These are phyloP conservation scores for Talaromyces islandicus DNA, from an alignment of 2,329 filamentous ascomycete genomes.

Conservation along the genomic window DNA sequence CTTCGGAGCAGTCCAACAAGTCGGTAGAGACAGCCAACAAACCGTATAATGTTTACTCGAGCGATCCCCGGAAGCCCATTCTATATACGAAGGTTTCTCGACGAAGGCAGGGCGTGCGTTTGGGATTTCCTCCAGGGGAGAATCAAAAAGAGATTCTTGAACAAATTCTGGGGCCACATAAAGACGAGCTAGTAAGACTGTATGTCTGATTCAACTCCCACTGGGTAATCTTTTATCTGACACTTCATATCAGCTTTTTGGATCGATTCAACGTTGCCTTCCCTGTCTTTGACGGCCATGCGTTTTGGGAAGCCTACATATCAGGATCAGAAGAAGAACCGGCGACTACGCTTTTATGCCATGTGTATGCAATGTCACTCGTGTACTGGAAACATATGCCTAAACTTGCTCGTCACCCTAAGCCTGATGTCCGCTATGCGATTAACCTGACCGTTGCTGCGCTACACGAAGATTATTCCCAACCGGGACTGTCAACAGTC, in stretches of 20 bases:
- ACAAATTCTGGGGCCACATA: slow-evolving; percentile 53
- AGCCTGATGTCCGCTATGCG: slow-evolving; percentile 55
- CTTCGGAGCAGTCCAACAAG: slow-evolving; percentile 33
- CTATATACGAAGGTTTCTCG: slow-evolving; percentile 46
- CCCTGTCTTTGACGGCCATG: slow-evolving; percentile 52
- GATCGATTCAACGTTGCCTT: slow-evolving; percentile 55
- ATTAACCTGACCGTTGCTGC: slow-evolving; percentile 59
- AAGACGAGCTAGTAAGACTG: slow-evolving; percentile 46
- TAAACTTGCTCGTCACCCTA: slow-evolving; percentile 39
- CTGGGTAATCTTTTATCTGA: background rate
- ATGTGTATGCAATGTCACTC: slow-evolving; percentile 53
- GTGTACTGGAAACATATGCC: slow-evolving; percentile 52
- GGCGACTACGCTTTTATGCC: slow-evolving; percentile 52
- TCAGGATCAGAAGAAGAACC: slow-evolving; percentile 43
- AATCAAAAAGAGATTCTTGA: slow-evolving; percentile 53
- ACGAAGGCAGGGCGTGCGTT: slow-evolving; percentile 42
- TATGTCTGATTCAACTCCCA: slow-evolving; percentile 34
- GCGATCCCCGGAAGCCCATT: slow-evolving; percentile 40
- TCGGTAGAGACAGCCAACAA: slow-evolving; percentile 36
- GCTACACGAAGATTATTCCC: slow-evolving; percentile 54
- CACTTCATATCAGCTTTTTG: slow-evolving; percentile 43
- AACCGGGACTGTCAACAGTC: slow-evolving; percentile 54
- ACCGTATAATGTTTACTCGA: slow-evolving; percentile 48
- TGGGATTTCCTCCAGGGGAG: slow-evolving; percentile 36
- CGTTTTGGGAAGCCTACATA: slow-evolving; percentile 46